Base-by-base conservation (phyloP, 768 basidiomycete species). In the Cystofilobasidium macerans region DNA sequence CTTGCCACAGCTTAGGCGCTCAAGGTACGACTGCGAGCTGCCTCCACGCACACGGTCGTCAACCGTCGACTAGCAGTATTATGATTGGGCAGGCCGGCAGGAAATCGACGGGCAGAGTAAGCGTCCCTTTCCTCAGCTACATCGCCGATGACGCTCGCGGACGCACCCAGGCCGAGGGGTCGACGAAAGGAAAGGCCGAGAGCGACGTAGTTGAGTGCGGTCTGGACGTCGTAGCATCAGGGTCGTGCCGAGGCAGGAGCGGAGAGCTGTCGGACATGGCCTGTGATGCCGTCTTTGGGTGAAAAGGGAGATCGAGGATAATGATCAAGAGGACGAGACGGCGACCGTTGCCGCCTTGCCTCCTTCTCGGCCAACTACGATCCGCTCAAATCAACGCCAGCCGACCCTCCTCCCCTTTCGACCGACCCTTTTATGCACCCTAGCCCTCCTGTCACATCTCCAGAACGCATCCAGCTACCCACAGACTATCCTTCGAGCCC, bases 41-140 rank as follows among this genome's bases (percentile, higher is more conserved):
- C 77, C 77, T 36, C 77, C 77, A 57, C 77, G 69, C 14, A 78
- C 75, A 14, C 75, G 67, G 64, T 78, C 77, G 67, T 77, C 76
- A 18, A 78, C 76, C 14, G 75, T 54, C 51, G 51, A 54, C 51
- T 54, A 30, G 18, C 5, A 51, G 48, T 12, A 20, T 13, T 3
- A 3, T 2, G 18, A 20, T 5, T 22, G 48, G 24, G 48, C 48
- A 24, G 16, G 4, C 28, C 48, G 16, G 28, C 5, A 4, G 7
- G 16, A 51, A 5, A 20, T 22, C 16, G 4, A 51, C 11, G 8
- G 12, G 24, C 7, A 12, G 8, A 47, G 45, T 22, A 47, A 47
- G 45, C 45, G 24, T 8, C 7, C 36, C 36, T 14, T 38, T 42
- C 42, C 3, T 42, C 42, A 42, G n/a, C n/a, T 42, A 13, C 7